phyloP scores from a whole-genome alignment of 805 yeast species.

The Saccharomycopsis sp. region DNA sequence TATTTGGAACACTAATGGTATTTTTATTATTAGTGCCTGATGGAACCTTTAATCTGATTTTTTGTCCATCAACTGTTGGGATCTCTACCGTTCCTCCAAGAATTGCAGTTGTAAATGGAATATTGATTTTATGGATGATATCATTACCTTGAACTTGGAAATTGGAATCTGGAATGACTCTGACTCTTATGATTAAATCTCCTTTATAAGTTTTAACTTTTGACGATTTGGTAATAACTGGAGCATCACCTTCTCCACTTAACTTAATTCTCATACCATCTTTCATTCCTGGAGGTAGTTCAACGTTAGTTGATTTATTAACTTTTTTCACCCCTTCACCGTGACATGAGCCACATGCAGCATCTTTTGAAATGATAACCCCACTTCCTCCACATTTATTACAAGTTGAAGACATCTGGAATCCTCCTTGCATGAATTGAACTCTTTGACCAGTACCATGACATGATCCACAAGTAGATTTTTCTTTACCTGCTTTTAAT shows the following conservation, averaged over 20 bases:
- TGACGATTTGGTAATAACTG: constrained; percentile 63
- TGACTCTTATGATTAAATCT: constrained; percentile 75
- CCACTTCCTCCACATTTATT: constrained; percentile 83
- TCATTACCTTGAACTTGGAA: constrained; percentile 62
- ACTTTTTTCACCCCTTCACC: constrained; percentile 78
- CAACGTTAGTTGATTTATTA: constrained; percentile 64
- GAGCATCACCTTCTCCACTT: constrained; percentile 85
- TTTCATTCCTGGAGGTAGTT: constrained; percentile 78
- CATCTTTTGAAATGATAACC: constrained; percentile 53
- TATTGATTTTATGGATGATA: constrained; percentile 51
- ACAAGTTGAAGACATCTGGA: constrained; percentile 95
- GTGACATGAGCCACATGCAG: constrained; percentile 71
- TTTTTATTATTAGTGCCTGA: constrained; percentile 77
- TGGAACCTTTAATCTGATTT: constrained; percentile 68
- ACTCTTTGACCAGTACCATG: constrained; percentile 90
- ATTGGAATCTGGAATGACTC: constrained; percentile 61
- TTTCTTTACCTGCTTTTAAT: constrained; percentile 61
- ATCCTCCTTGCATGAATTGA: constrained; percentile 82
- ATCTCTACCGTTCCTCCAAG: constrained; percentile 84
- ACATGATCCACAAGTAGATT: constrained; percentile 75
- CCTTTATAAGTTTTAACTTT: constrained; percentile 67
- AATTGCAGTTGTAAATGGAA: constrained; percentile 93
- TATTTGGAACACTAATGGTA: constrained; percentile 64
- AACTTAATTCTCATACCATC: constrained; percentile 82
- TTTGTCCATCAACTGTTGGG: constrained; percentile 82